Conservation (phyloP, 371 early-diverging fungal species). For the Circinella umbellata region DNA sequence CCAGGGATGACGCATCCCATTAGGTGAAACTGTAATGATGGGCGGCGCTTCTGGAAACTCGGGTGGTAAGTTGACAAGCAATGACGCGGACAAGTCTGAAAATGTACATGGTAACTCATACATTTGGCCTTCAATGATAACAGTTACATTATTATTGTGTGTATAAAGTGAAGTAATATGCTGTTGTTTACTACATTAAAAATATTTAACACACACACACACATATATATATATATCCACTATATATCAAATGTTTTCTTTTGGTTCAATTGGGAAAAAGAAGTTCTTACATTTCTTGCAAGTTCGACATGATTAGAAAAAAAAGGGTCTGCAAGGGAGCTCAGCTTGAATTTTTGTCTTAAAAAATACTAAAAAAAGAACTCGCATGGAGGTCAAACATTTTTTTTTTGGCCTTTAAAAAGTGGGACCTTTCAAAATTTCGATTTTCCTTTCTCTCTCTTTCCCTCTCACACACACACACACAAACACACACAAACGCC, state of each 20-base stretch:
- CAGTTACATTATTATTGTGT: slow-evolving; percentile 34
- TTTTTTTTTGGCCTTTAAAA: background rate
- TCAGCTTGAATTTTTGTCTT: background rate
- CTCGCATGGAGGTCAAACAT: background rate
- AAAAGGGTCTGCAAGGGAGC: background rate
- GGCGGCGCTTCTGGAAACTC: slow-evolving; percentile 63
- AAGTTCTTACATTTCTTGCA: background rate
- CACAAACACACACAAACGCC: background rate
- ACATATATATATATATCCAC: no score
- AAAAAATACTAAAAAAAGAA: background rate
- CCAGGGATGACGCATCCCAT: slow-evolving; percentile 60
- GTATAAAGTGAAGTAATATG: slow-evolving; percentile 44
- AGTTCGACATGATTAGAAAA: background rate
- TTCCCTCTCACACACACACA: background rate
- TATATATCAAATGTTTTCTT: background rate
- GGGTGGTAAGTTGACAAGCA: slow-evolving; percentile 52
- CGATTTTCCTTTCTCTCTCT: background rate
- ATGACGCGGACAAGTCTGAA: slow-evolving; percentile 27
- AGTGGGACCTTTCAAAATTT: background rate
- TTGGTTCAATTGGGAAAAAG: background rate
- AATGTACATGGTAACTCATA: slow-evolving; percentile 41
- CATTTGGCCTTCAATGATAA: slow-evolving; percentile 42
- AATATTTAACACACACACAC: background rate
- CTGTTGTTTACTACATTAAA: slow-evolving; percentile 35
- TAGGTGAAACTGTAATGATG: slow-evolving; percentile 61